These are phyloP conservation scores for Pleochaeta shiraiana DNA, from an alignment of 2,329 filamentous ascomycete species.

Conservation along the genomic window DNA sequence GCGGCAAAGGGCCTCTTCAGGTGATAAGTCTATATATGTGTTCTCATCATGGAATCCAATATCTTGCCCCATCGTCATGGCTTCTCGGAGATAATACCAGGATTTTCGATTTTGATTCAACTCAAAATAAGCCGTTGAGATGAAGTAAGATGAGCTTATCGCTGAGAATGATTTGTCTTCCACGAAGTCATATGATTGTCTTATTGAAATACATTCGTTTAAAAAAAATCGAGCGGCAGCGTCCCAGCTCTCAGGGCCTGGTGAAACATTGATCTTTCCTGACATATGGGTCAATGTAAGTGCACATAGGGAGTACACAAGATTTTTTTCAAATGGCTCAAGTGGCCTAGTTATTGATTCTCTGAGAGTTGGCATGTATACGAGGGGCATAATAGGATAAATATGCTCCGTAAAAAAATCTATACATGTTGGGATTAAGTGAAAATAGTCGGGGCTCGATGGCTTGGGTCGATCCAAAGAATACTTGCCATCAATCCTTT, in stretches of 20 bases:
- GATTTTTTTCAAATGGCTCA: constrained; percentile 22
- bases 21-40: constrained; percentile 26
- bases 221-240: constrained; percentile 31
- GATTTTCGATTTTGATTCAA: constrained; percentile 34
- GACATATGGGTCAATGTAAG: constrained; percentile 30
- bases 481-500: constrained; percentile 11
- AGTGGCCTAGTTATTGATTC: constrained; percentile 25
- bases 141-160: constrained; percentile 39
- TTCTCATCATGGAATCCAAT: constrained; percentile 36
- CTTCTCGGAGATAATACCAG: constrained; percentile 39
- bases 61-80: constrained; percentile 35
- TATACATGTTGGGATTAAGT: constrained; percentile 30
- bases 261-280: constrained; percentile 22
- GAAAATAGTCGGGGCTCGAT: constrained; percentile 26
- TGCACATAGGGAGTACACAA: constrained; percentile 34
- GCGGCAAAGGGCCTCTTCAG: constrained; percentile 29
- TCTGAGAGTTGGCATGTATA: constrained; percentile 33
- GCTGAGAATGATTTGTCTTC: constrained; percentile 31
- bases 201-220: constrained; percentile 33
- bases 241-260: constrained; percentile 24
- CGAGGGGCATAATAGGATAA: constrained; percentile 40
- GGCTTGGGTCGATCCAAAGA: constrained; percentile 23
- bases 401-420: constrained; percentile 39
- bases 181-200: constrained; percentile 34
- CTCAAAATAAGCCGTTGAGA: constrained; percentile 37